A percentile compares a stretch with the other conserved stretches of the same genome.
phyloP scores from a whole-genome alignment of 257 asterid genomes.

The Solanum lycopersicoides region DNA sequence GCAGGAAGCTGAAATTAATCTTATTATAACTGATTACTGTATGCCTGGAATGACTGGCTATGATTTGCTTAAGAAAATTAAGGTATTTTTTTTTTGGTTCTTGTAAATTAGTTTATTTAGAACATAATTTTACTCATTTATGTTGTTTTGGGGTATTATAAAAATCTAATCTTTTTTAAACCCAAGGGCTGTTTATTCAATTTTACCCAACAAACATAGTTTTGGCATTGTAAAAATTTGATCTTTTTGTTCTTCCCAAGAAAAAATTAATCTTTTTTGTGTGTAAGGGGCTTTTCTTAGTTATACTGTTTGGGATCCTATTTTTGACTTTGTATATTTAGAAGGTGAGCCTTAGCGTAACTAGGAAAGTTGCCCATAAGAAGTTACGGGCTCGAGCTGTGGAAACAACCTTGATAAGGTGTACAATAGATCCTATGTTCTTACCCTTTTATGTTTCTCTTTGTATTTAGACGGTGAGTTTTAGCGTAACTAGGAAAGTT shows the following conservation, averaged over 20 bases:
- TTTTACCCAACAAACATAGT: not conserved
- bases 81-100: conserved; percentile 1
- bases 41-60: conserved; percentile 39
- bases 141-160: not conserved
- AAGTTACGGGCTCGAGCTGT: no score
- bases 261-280: not conserved
- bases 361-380: not conserved
- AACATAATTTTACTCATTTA: not conserved
- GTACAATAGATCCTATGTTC: no score
- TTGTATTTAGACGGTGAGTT: no score
- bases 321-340: not conserved
- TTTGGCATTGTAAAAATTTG: not conserved
- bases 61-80: conserved; percentile 18
- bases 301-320: not conserved
- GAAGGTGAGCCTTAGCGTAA: not conserved
- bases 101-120: not conserved
- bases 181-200: not conserved
- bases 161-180: not conserved
- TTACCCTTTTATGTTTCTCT: no score
- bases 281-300: not conserved
- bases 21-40: conserved; percentile 22
- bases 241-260: not conserved
- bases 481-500: not conserved
- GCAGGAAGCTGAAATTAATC: conserved; percentile 13
- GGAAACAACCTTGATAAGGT: not conserved